Evolutionary conservation across 2,329 filamentous ascomycete species (phyloP).

Genomic region (Phyllosticta citribraziliensis): DNA sequence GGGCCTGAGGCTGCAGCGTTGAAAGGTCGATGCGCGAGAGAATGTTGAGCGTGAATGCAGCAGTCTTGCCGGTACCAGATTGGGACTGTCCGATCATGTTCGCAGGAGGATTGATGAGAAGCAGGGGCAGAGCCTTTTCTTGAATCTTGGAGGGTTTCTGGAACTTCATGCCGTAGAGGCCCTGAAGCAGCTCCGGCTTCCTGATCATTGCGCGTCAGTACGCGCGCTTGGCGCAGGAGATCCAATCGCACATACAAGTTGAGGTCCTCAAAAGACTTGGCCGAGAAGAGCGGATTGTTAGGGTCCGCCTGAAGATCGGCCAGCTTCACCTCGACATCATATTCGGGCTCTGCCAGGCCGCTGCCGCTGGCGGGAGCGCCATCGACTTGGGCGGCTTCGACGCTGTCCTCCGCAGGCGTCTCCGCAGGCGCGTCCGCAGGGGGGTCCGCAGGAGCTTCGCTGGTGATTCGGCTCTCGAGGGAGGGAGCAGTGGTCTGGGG

Average conservation of each 20-base stretch:
- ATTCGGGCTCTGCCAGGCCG: conserved; percentile 59
- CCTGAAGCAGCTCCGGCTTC: conserved; percentile 51
- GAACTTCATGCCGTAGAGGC: conserved; percentile 74
- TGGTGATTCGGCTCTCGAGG: conserved; percentile 16
- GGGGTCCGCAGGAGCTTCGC: not conserved
- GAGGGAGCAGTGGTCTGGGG: conserved; percentile 12
- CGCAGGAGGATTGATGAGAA: conserved; percentile 73
- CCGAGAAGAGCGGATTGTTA: conserved; percentile 79
- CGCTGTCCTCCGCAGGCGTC: conserved; percentile 5
- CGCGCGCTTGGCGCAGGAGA: not conserved
- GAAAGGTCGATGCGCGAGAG: conserved; percentile 74
- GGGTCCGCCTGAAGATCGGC: conserved; percentile 80
- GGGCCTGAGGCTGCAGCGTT: conserved; percentile 65
- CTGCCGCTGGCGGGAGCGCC: conserved; percentile 34
- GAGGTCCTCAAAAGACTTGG: conserved; percentile 74
- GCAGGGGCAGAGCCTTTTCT: conserved; percentile 82
- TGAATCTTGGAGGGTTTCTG: conserved; percentile 96
- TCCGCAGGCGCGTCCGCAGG: no score
- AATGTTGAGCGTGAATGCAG: conserved; percentile 88
- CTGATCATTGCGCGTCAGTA: conserved; percentile 2
- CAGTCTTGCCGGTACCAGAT: conserved; percentile 96
- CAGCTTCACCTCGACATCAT: conserved; percentile 86
- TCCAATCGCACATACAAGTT: conserved; percentile 56
- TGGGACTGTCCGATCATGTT: conserved; percentile 99
- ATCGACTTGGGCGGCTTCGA: conserved; percentile 31